Evolutionary conservation across 2,329 filamentous ascomycete genomes (phyloP), one percentile per base, ranked within the genome.

Genomic region (Aspergillus tanneri): DNA sequence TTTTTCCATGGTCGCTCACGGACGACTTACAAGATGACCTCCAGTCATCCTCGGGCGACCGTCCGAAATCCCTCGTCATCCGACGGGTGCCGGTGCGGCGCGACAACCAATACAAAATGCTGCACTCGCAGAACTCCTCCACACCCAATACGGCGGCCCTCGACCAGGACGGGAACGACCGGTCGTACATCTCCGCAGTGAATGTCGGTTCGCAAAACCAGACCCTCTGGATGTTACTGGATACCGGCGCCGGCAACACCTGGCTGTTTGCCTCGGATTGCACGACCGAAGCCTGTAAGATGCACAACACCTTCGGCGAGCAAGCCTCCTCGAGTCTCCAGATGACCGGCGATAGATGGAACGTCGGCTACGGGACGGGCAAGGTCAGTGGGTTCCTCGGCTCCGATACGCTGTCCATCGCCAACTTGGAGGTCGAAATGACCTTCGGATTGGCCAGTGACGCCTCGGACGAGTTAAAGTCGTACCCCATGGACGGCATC

Each of bases 401-500:
- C 5, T 78, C 75, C 8, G 90, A 96, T 61, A 83, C 74, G 0
- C 64, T 93, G 18, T 75, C 77, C 3, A 72, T 95, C 55, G 87
- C 84, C 2, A 82, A 81, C 12, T 74, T 91, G 53, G 79, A 76
- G 34, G 64, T 89, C 11, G 67, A 77, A 2, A 77, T 90, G 58
- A 75, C 81, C 3, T 88, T 96, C 60, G 90, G 90, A 4, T 70
- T 91, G 50, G 88, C 87, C 18, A 80, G 79, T 25, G 78, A 78
- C 19, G 87, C 87, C 2, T 90, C 88, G 1, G 70, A 82, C 43
- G 84, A 93, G 54, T 95, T 96, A 66, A 71, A 75, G 22, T 79
- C 80, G 43, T 95, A 92, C 59, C 86, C 88, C 1, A 90, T 95
- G 68, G 90, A 96, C 65, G 90, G 90, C 19, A 95, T 96, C 40